Conservation (phyloP, 1,284 basidiomycete genomes). For the Boletus hoseneyae region DNA sequence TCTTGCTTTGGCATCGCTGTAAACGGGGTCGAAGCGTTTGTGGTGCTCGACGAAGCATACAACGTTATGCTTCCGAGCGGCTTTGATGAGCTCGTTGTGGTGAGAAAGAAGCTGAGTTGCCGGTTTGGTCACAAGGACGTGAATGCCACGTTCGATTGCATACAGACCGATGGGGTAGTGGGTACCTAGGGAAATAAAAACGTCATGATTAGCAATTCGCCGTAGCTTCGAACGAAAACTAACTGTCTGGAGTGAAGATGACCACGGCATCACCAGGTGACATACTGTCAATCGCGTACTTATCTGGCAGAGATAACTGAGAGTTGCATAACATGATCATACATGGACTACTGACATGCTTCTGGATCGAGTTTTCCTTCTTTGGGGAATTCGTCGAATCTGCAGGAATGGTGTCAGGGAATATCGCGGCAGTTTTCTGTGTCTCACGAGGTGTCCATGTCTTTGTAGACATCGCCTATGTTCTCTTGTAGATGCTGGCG, state of each 20-base stretch:
- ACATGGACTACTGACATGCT: conserved; percentile 59
- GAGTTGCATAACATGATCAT: conserved; percentile 1
- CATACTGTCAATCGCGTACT: conserved; percentile 78
- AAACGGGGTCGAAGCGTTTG: conserved; percentile 88
- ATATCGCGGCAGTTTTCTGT: not conserved
- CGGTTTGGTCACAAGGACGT: conserved; percentile 91
- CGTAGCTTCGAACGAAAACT: conserved; percentile 27
- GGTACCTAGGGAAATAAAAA: conserved; percentile 50
- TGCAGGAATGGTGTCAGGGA: conserved; percentile 26
- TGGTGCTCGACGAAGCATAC: conserved; percentile 92
- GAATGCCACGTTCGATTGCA: conserved; percentile 79
- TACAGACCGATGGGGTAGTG: conserved; percentile 85
- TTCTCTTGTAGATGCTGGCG: conserved; percentile 80
- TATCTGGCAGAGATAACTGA: conserved; percentile 53
- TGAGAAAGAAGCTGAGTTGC: conserved; percentile 84
- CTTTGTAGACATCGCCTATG: conserved; percentile 80
- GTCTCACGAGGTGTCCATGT: conserved; percentile 76
- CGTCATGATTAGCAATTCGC: conserved; percentile 1
- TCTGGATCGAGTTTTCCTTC: conserved; percentile 68
- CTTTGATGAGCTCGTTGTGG: conserved; percentile 74
- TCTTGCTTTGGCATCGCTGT: conserved; percentile 82
- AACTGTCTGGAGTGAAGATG: conserved; percentile 84
- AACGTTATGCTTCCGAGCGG: conserved; percentile 76
- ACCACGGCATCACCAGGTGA: conserved; percentile 84
- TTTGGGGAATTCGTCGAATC: conserved; percentile 80